Evolutionary conservation across 208 protist species (phyloP), one percentile per base, ranked within the genome.

Genomic region (Tetramitus jugosus): DNA sequence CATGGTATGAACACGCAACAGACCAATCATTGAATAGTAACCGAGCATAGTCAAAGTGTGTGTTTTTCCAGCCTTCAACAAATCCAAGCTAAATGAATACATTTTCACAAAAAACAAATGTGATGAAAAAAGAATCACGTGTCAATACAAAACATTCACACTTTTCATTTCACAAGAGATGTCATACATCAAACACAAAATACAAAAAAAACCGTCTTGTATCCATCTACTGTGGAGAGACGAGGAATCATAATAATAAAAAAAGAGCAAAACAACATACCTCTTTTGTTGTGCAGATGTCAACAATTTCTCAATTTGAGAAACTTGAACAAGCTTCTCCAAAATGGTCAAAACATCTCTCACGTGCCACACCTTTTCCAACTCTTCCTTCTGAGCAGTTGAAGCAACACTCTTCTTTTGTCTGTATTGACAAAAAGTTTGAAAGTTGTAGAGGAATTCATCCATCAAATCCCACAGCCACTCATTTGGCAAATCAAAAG

Each of bases 391-490:
- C 10, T 7, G 14, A 13, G 13, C 26, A 35, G 39, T 69, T 45
- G 6, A 17, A 13, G 75, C 17, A 8, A 42, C 10, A 8, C 0
- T 40, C 31, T 31, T 78, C 75, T 87, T 83, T 61, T 74, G 62
- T 42, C 87, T 81, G 74, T 79, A 87, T 68, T 85, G 80, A 39
- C 81, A 86, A 77, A 89, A 93, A 33, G 78, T 74, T 46, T 90
- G 87, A 76, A 91, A 91, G 81, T 94, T 89, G 82, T 91, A 94
- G 64, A 94, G 81, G 76, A 92, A 93, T 84, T 94, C 91, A 80
- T 94, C 90, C 35, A 93, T 80, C 52, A 94, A 92, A 77, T 93
- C 89, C 89, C 90, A 94, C 31, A 94, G 60, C 91, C 91, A 94
- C 56, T 84, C 77, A 60, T 76, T 82, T 33, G 91, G 91, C 23